Base-by-base conservation (phyloP, 352 stramenopile species). In the Pythium brachiatum region DNA sequence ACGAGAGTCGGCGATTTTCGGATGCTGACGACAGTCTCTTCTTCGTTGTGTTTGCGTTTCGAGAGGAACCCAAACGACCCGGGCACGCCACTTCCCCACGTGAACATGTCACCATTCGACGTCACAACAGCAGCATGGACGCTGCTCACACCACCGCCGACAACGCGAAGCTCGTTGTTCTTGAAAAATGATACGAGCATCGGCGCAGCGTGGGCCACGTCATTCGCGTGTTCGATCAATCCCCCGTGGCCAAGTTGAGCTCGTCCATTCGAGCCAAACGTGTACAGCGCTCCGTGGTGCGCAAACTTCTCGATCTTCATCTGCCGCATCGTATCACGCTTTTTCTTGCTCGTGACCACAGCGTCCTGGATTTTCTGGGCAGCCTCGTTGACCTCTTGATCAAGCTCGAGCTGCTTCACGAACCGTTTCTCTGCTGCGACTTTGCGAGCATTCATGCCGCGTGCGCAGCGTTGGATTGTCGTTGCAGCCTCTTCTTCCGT, bases 271-370 rank as follows among this genome's bases (percentile, higher is more conserved):
- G 79, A 70, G 3, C 83, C 83, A 59, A 89, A 92, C 11, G 79
- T 83, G 59, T 92, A 92, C 18, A 92, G 56, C 7, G 83, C 83
- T 13, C 83, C 83, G 46, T 88, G 80, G 26, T 84, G 78, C 13
- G 83, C 77, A 31, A 88, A 90, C 38, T 78, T 73, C 55, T 90
- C 83, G 41, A 92, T 81, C 57, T 90, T 90, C 31, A 81, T 77
- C 52, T 85, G 75, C 15, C 76, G 77, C 61, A 92, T 68, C 12
- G 60, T 73, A n/a, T 90, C 83, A 16, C 78, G 74, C 16, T 74
- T 81, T 61, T 87, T 83, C 64, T 87, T 90, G 39, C 77, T 72
- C 9, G 75, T 77, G 26, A 83, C 68, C n/a, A 88, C 70, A 3
- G 79, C 79, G 12, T 92, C 83, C 38, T 88, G 79, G 36, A 88